phyloP scores from a whole-genome alignment of 176 grass and related monocot species.

The Dendrocalamus sinicus region DNA sequence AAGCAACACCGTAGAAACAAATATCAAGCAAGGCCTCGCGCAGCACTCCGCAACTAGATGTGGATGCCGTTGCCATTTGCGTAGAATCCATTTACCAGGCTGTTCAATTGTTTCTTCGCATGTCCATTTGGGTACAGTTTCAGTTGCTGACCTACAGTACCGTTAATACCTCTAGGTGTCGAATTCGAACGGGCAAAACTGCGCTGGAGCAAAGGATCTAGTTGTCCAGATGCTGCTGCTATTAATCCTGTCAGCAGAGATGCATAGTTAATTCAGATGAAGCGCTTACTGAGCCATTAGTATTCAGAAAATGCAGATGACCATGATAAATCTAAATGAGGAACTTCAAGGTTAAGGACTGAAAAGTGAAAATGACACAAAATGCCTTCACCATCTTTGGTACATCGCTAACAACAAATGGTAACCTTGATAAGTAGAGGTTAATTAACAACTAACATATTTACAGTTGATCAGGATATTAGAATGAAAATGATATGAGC shows the following conservation, averaged over 20 bases:
- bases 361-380: not conserved
- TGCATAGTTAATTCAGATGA: constrained; percentile 10
- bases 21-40: constrained; percentile 21
- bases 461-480: not conserved
- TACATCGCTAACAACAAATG: not conserved
- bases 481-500: not conserved
- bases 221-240: constrained; percentile 72
- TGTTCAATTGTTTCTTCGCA: constrained; percentile 57
- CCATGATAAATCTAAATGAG: not conserved
- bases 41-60: constrained; percentile 46
- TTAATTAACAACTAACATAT: not conserved
- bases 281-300: not conserved
- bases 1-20: constrained; percentile 57
- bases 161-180: not conserved
- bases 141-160: constrained; percentile 2
- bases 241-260: constrained; percentile 65
- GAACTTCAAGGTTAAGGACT: not conserved
- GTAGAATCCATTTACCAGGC: constrained; percentile 63
- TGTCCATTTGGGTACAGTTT: constrained; percentile 51
- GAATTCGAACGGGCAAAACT: not conserved
- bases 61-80: constrained; percentile 75
- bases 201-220: constrained; percentile 58
- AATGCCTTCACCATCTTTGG: not conserved
- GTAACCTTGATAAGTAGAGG: constrained; percentile 4
- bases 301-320: constrained; percentile 2